Conservation (phyloP, 1,284 basidiomycete genomes). For the Apiotrichum gracile region DNA sequence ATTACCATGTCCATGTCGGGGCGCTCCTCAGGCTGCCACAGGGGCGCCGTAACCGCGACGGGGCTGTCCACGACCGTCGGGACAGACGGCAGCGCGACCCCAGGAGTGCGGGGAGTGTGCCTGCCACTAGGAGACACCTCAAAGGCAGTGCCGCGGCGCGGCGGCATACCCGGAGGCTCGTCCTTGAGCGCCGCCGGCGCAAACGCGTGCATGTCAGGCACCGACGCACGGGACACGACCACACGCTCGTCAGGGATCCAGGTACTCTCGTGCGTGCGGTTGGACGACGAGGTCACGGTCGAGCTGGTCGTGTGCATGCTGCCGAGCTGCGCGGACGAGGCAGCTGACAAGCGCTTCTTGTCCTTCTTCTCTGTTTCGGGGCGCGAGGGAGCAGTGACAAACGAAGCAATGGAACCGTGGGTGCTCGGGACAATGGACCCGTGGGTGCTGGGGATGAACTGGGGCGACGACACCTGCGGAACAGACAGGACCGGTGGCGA, state of each 20-base stretch:
- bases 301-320: not conserved
- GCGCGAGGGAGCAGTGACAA: not conserved
- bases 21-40: too few species aligned
- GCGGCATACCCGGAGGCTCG: not conserved
- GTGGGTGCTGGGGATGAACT: not conserved
- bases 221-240: slow-evolving; percentile 5
- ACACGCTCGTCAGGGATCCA: slow-evolving; percentile 11
- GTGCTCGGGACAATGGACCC: not conserved
- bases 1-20: not conserved
- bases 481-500: not conserved
- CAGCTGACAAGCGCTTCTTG: not conserved
- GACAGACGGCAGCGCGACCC: not conserved
- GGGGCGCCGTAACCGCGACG: too few species aligned
- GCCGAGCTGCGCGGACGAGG: not conserved
- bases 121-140: not conserved
- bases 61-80: too few species aligned
- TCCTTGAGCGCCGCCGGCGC: not conserved
- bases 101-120: not conserved
- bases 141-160: not conserved
- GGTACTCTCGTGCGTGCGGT: not conserved
- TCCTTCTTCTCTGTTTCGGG: not conserved
- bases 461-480: not conserved
- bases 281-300: not conserved
- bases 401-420: not conserved
- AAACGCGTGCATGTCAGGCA: slow-evolving; percentile 4